Conservation (phyloP, 805 yeast genomes). For the Yarrowia divulgata region DNA sequence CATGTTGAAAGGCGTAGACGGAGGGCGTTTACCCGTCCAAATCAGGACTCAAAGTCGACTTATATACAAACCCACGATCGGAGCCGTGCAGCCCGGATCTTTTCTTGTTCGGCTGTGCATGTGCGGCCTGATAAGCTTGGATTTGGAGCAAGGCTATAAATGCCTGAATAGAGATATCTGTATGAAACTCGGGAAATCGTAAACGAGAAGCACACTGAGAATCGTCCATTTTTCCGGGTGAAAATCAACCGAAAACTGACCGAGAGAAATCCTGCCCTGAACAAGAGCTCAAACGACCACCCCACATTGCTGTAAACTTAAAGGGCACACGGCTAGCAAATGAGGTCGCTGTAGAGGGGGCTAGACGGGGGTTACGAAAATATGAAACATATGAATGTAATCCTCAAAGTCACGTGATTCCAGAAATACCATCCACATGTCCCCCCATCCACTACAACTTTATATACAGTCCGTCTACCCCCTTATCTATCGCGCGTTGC, state of each 20-base stretch:
- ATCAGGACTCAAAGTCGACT: background rate
- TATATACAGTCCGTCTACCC: too few species aligned
- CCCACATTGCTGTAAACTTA: constrained; percentile 11
- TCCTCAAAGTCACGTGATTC: background rate
- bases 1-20: background rate
- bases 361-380: background rate
- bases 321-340: background rate
- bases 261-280: background rate
- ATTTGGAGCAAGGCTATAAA: background rate
- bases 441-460: too few species aligned
- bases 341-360: too few species aligned
- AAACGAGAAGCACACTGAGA: background rate
- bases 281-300: background rate
- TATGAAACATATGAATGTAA: background rate
- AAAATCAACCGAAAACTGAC: background rate
- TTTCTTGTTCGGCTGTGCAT: constrained; percentile 9
- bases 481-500: constrained; percentile 5
- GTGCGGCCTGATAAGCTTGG: background rate
- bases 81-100: constrained; percentile 24
- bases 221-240: background rate
- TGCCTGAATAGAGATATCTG: background rate
- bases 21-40: too few species aligned
- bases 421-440: too few species aligned
- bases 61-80: background rate
- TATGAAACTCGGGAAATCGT: background rate